Evolutionary conservation across 208 protist species (phyloP).

Genomic region (Trypanosoma brucei): DNA sequence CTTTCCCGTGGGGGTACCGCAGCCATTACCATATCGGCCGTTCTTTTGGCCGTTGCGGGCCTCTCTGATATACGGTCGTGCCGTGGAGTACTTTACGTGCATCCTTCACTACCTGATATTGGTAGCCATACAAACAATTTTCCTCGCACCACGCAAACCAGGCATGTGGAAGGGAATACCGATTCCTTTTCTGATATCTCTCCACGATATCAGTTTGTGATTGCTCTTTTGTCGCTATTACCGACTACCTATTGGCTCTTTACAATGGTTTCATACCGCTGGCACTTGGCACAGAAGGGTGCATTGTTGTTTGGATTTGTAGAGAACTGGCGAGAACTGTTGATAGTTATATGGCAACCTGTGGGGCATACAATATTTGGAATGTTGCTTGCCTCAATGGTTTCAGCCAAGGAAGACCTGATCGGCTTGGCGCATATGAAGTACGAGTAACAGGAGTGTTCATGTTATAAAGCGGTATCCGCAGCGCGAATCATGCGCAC

Average conservation of each 20-base stretch:
- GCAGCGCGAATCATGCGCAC: too few species aligned
- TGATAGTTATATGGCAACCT: conserved; percentile 69
- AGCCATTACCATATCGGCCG: conserved; percentile 20
- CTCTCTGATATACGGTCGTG: conserved; percentile 23
- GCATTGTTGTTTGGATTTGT: conserved; percentile 14
- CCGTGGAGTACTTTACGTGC: conserved; percentile 23
- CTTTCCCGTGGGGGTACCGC: conserved; percentile 17
- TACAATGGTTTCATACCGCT: conserved; percentile 19
- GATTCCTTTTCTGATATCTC: background rate
- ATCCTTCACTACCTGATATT: conserved; percentile 7
- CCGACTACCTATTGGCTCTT: conserved; percentile 27
- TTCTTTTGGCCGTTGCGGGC: conserved; percentile 24
- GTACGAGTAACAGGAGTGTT: conserved; percentile 70
- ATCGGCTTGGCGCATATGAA: conserved; percentile 42
- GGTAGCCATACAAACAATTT: background rate
- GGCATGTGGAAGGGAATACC: background rate
- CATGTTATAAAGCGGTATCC: too few species aligned
- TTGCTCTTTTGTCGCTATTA: conserved; percentile 15
- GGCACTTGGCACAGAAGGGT: conserved; percentile 13
- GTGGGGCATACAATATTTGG: conserved; percentile 50
- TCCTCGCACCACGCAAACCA: too few species aligned
- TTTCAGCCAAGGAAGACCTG: conserved; percentile 41
- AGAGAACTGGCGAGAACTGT: conserved; percentile 38
- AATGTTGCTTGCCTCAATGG: conserved; percentile 36
- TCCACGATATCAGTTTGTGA: conserved; percentile 19